Evolutionary conservation across 2,329 filamentous ascomycete species (phyloP).

Genomic region (Hymenoscyphus salicellus): DNA sequence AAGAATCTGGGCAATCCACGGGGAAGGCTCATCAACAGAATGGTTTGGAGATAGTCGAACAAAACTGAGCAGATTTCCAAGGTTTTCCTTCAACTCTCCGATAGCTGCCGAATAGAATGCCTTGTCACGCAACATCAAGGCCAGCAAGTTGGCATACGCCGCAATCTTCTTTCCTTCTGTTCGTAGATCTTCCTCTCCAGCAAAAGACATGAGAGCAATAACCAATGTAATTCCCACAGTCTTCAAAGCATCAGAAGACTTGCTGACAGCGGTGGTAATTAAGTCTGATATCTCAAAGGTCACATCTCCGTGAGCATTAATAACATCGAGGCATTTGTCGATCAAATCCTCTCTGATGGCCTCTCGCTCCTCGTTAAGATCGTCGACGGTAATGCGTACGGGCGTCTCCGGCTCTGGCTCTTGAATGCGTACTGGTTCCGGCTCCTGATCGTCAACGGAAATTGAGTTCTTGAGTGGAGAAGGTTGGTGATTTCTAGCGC

Average conservation of each 20-base stretch:
- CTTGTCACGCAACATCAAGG: slow-evolving; percentile 78
- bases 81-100: slow-evolving; percentile 71
- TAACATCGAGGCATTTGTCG: slow-evolving; percentile 84
- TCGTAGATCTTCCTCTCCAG: slow-evolving; percentile 54
- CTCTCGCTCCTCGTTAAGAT: slow-evolving; percentile 72
- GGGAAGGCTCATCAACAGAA: slow-evolving; percentile 73
- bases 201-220: slow-evolving; percentile 73
- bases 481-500: slow-evolving; percentile 4
- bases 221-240: slow-evolving; percentile 82
- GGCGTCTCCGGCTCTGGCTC: not conserved
- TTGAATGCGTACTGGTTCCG: slow-evolving; percentile 14
- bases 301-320: slow-evolving; percentile 81
- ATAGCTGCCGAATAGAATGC: slow-evolving; percentile 76
- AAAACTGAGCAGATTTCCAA: slow-evolving; percentile 73
- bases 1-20: slow-evolving; percentile 88
- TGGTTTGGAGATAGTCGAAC: slow-evolving; percentile 67
- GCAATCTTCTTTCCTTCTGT: slow-evolving; percentile 64
- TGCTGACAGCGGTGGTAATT: slow-evolving; percentile 67
- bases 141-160: slow-evolving; percentile 88
- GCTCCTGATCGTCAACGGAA: slow-evolving; percentile 11
- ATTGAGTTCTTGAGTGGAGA: slow-evolving; percentile 10
- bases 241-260: slow-evolving; percentile 57
- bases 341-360: slow-evolving; percentile 75
- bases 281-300: slow-evolving; percentile 90
- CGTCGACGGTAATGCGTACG: slow-evolving; percentile 62